Base-by-base conservation (phyloP, 2,329 filamentous ascomycete species). In the Magnaporthiopsis incrustans region DNA sequence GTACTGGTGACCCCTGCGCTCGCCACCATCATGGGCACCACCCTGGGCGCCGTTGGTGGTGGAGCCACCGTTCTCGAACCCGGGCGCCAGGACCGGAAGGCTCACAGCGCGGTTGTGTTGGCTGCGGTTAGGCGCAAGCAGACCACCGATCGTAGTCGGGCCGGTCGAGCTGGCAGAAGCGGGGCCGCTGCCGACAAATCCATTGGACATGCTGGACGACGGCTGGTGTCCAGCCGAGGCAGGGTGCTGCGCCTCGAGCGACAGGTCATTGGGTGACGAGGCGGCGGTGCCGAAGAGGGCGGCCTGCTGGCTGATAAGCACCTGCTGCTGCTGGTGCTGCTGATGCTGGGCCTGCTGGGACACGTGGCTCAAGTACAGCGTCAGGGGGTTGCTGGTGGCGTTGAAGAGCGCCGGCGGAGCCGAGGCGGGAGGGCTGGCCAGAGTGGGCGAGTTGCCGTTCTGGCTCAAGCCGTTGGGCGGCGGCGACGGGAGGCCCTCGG, bases 351-450 rank as follows among this genome's bases (percentile, higher is more conserved):
- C 84, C 71, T 90, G 86, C 67, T 89, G 85, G 27, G 87, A 88
- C 33, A 94, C 85, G 72, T 96, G 92, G 76, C 88, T 94, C 65
- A 97, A 83, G 74, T 97, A 98, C 86, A 97, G 87, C 30, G 93
- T 97, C 74, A 98, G 77, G 0, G 94, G 94, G 75, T 97, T 97
- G 80, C 87, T 94, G 71, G 82, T 89, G 62, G 86, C 87, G 75
- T 93, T 95, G 75, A 97, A 86, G 65, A 96, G 85, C 26, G 87
- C 85, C 2, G 89, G 89, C 2, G 89, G 89, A 86, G 89, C 68
- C 77, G 87, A 77, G 72, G 89, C 77, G 71, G 87, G 77, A n/a
- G 63, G 67, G 44, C 62, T 61, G 64, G 76, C 77, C 68, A 81
- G 81, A 56, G 79, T 87, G 66, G 78, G 86, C 68, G 80, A 84